A percentile compares a stretch with the other conserved stretches of the same genome.
These are phyloP conservation scores for Acorus calamus DNA, from an alignment of 106 monocot species.

Conservation along the genomic window DNA sequence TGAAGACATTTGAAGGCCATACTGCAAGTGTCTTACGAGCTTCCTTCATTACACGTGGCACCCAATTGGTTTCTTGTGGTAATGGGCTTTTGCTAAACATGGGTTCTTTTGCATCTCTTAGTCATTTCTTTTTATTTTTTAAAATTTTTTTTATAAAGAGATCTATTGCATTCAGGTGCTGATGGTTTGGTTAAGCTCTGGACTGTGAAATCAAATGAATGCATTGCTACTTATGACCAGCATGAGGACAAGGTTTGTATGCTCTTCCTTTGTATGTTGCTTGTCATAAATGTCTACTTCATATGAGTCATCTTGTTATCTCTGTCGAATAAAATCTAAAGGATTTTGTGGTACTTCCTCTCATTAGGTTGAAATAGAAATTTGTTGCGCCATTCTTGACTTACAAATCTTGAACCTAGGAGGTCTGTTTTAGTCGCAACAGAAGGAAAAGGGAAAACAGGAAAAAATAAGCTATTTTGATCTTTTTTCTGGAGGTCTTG, in stretches of 20 bases:
- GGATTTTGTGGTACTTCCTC: too few species aligned
- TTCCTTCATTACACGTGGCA: conserved; percentile 75
- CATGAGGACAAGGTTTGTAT: conserved; percentile 77
- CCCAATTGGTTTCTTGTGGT: conserved; percentile 89
- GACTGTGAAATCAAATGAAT: conserved; percentile 82
- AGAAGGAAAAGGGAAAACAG: too few species aligned
- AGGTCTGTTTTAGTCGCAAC: too few species aligned
- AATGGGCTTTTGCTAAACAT: conserved; percentile 4
- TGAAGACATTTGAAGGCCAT: conserved; percentile 95
- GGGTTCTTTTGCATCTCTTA: neutral
- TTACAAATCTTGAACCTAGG: too few species aligned
- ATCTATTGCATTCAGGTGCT: conserved; percentile 44
- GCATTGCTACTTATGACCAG: conserved; percentile 90
- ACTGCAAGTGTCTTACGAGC: conserved; percentile 78
- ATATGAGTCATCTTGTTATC: too few species aligned
- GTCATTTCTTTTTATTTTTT: neutral
- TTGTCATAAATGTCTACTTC: too few species aligned
- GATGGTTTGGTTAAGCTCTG: conserved; percentile 97
- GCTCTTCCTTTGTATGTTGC: too few species aligned
- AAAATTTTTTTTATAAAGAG: neutral
- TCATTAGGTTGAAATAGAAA: too few species aligned
- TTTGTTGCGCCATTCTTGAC: too few species aligned
- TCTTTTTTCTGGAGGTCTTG: too few species aligned
- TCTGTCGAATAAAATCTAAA: too few species aligned
- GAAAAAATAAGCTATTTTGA: too few species aligned